These are phyloP conservation scores for Solanum chiquidenum DNA, from an alignment of 257 asterid species.

Conservation along the genomic window DNA sequence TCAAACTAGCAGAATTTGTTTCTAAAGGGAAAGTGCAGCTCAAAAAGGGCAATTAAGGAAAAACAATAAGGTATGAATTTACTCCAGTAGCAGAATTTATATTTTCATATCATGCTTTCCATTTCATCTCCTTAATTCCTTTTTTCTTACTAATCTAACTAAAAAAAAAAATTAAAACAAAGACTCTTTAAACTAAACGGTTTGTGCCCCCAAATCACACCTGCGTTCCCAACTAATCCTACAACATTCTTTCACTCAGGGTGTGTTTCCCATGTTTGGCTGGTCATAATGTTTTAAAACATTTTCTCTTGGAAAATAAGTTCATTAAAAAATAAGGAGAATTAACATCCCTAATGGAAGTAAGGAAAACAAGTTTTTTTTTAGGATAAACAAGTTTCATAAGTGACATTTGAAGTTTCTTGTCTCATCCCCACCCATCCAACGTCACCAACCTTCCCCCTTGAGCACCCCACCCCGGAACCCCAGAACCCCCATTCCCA, in stretches of 20 bases:
- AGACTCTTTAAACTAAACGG: background rate
- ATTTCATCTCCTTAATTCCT: background rate
- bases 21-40: background rate
- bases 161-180: background rate
- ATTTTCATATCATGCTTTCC: background rate
- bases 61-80: background rate
- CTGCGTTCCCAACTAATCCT: background rate
- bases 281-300: background rate
- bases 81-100: background rate
- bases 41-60: background rate
- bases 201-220: background rate
- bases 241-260: background rate
- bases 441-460: background rate
- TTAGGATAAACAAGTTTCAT: no score
- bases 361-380: no score
- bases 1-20: background rate
- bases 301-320: background rate
- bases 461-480: background rate
- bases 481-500: background rate
- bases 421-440: background rate
- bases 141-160: background rate
- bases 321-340: background rate
- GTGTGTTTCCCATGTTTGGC: background rate
- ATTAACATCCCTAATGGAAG: background rate
- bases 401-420: background rate